Base-by-base conservation (phyloP, 306 rosid genomes). In the Urtica urens region DNA sequence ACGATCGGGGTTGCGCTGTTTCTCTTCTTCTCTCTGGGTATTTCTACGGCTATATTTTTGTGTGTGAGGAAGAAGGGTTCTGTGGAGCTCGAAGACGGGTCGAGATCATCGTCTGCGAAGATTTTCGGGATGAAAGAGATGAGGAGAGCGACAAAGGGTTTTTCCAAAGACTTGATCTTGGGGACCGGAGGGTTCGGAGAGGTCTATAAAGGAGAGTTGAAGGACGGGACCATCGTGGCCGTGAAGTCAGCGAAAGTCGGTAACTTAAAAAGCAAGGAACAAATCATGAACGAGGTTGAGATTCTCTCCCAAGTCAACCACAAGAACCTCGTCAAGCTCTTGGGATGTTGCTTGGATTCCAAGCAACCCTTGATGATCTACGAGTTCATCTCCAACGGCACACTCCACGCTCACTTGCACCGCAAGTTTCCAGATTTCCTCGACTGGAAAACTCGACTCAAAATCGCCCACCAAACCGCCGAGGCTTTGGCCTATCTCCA, bases 141-240 rank as follows among this genome's bases (percentile, higher is more conserved):
- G 69, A 79, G 69, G 73, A 82, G 79, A 71, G 94, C 92, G 29
- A 85, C 99, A 44, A 71, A 90, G 7, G 68, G 71, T 12, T 90
- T 90, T 51, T 75, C 87, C 0, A 64, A 58, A 42, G 80, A 75
- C 30, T 63, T 73, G 62, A 11, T 82, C 64, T 51, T 90, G 29
- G 99, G 99, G 20, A 77, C 72, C 48, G 99, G 99, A 55, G 95
- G 93, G 1, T 90, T 77, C 53, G 95, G 99, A 23, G 99, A 85
- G 68, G 95, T 90, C 59, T 90, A 75, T 62, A 84, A 58, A 79
- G 99, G 99, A 24, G 73, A 85, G 53, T 72, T 82, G 35, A 72
- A 72, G 65, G 87, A 85, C 51, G 86, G 94, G 53, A 79, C 85
- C 10, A 3, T 53, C 1, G 94, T 90, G 40, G 99, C 99, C 9